A percentile compares a stretch with the other conserved stretches of the same genome.
Conservation (phyloP, 805 yeast species). For the Jamesozyma gamospora region DNA sequence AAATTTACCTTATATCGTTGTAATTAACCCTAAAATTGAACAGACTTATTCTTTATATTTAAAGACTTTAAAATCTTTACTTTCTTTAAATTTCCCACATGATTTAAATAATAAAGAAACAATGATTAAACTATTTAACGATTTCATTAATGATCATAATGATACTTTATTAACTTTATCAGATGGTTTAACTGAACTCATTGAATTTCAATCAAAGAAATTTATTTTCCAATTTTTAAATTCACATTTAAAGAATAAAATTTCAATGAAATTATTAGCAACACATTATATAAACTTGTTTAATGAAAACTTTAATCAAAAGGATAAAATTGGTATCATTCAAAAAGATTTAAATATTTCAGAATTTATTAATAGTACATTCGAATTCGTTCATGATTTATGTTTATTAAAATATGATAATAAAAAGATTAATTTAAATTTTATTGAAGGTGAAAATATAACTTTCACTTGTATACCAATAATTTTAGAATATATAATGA, state of each 20-base stretch:
- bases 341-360: constrained; percentile 58
- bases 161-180: constrained; percentile 79
- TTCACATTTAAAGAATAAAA: constrained; percentile 70
- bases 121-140: constrained; percentile 44
- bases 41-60: constrained; percentile 66
- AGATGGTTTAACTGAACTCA: constrained; percentile 60
- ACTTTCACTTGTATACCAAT: constrained; percentile 76
- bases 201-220: constrained; percentile 33
- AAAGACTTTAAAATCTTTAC: constrained; percentile 48
- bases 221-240: constrained; percentile 58
- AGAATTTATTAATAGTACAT: constrained; percentile 51
- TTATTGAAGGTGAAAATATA: constrained; percentile 46
- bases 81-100: constrained; percentile 34
- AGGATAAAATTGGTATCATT: constrained; percentile 44
- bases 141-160: constrained; percentile 64
- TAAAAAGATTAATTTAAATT: constrained; percentile 31
- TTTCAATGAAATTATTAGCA: constrained; percentile 75
- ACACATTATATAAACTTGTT: constrained; percentile 73
- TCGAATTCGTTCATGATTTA: constrained; percentile 72
- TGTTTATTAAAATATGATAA: constrained; percentile 77
- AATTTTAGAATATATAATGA: constrained; percentile 78
- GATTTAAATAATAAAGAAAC: constrained; percentile 44
- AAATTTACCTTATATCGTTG: constrained; percentile 70
- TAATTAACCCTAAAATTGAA: constrained; percentile 79
- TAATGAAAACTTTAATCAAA: constrained; percentile 19